Evolutionary conservation across 2,329 filamentous ascomycete species (phyloP).

Genomic region (Phaeosphaeria sp.): DNA sequence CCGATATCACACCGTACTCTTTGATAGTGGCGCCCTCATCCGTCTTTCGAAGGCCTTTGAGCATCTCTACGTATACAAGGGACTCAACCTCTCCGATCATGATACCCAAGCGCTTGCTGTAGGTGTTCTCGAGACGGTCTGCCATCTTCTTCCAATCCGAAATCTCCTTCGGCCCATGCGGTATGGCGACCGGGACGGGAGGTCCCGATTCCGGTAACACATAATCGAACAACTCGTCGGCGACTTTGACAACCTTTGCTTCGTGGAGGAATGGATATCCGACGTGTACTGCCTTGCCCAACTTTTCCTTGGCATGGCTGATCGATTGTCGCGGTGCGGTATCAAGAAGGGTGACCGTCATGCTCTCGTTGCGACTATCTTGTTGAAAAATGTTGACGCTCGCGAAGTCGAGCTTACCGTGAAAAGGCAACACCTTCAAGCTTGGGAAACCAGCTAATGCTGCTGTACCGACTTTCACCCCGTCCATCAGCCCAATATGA

Average conservation of each 20-base stretch:
- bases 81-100: constrained; percentile 87
- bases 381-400: constrained; percentile 95
- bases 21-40: constrained; percentile 91
- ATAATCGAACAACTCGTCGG: constrained; percentile 93
- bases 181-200: constrained; percentile 67
- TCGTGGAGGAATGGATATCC: constrained; percentile 96
- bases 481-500: constrained; percentile 81
- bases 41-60: constrained; percentile 88
- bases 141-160: constrained; percentile 86
- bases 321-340: constrained; percentile 74
- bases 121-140: constrained; percentile 80
- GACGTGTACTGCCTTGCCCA: constrained; percentile 86
- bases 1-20: constrained; percentile 85
- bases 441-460: constrained; percentile 95
- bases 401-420: constrained; percentile 81
- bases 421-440: constrained; percentile 83
- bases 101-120: constrained; percentile 90
- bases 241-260: constrained; percentile 85
- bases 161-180: constrained; percentile 78
- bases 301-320: constrained; percentile 75
- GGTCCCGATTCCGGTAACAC: constrained; percentile 69
- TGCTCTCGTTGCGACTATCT: constrained; percentile 95
- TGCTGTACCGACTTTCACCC: constrained; percentile 78
- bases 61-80: constrained; percentile 88
- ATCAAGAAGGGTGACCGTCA: constrained; percentile 84